Percentiles rank a stretch among this genome's conserved stretches.
Evolutionary conservation across 495 filamentous ascomycete genomes (phyloP).

Genomic region (Tuber brumale): DNA sequence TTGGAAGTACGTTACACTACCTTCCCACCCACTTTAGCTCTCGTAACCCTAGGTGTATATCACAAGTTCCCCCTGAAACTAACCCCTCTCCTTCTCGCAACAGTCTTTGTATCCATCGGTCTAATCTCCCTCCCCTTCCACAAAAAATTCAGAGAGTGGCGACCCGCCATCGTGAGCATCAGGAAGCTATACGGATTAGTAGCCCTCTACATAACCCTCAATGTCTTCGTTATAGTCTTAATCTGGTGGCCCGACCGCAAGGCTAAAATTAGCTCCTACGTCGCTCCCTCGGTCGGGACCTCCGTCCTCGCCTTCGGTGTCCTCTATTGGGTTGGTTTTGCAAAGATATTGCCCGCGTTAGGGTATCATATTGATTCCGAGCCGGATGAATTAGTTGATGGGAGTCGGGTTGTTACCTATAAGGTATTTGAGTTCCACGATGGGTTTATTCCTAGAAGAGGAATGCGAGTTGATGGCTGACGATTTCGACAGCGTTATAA

Average conservation of each 20-base stretch:
- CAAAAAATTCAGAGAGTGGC: conserved; percentile 17
- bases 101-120: conserved; percentile 31
- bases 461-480: neutral
- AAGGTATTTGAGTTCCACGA: conserved; percentile 16
- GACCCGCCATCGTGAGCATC: conserved; percentile 13
- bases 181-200: conserved; percentile 20
- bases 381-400: conserved; percentile 31
- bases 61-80: conserved; percentile 10
- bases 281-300: conserved; percentile 32
- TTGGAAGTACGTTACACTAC: conserved; percentile 26
- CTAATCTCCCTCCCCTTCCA: conserved; percentile 25
- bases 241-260: conserved; percentile 33
- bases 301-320: conserved; percentile 29
- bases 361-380: conserved; percentile 34
- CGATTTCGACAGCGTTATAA: conserved; percentile 23
- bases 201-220: conserved; percentile 31
- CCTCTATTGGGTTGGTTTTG: conserved; percentile 35
- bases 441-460: neutral
- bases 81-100: neutral
- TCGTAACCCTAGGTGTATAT: neutral
- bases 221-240: conserved; percentile 33
- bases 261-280: conserved; percentile 17
- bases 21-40: neutral
- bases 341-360: conserved; percentile 26
- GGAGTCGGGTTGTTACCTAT: conserved; percentile 34